A percentile compares a stretch with the other conserved stretches of the same genome.
Evolutionary conservation across 176 grass and related monocot species (phyloP).

Genomic region (Musa acuminata): DNA sequence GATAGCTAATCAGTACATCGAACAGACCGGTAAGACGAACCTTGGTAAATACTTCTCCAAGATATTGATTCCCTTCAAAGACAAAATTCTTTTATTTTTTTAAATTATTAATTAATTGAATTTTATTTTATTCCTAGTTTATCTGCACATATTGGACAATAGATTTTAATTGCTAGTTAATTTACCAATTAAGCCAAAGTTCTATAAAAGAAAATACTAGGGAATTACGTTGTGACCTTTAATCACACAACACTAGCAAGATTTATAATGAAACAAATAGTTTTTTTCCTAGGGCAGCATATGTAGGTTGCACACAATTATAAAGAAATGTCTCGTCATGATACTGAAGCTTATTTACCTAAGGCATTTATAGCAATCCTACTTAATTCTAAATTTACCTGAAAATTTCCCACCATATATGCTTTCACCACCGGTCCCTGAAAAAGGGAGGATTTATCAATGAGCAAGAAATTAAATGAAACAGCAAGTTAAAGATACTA

Average conservation of each 20-base stretch:
- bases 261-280: neutral
- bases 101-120: too few species aligned
- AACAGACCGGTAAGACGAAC: too few species aligned
- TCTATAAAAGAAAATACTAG: too few species aligned
- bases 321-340: neutral
- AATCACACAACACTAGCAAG: neutral
- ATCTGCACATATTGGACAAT: too few species aligned
- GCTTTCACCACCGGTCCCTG: slow-evolving; percentile 29
- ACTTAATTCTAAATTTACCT: slow-evolving; percentile 41
- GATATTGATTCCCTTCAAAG: too few species aligned
- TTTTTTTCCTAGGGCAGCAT: neutral
- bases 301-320: neutral
- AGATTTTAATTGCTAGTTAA: too few species aligned
- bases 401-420: slow-evolving; percentile 70
- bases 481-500: neutral
- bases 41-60: too few species aligned
- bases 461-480: neutral
- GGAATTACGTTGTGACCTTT: neutral
- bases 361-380: neutral
- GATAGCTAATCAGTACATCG: too few species aligned
- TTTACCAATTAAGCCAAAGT: too few species aligned
- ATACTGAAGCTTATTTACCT: neutral
- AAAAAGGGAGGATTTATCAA: slow-evolving; percentile 4
- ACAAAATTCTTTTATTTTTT: too few species aligned
- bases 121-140: too few species aligned